Base-by-base conservation (phyloP, 495 filamentous ascomycete genomes). In the Monascus purpureus region DNA sequence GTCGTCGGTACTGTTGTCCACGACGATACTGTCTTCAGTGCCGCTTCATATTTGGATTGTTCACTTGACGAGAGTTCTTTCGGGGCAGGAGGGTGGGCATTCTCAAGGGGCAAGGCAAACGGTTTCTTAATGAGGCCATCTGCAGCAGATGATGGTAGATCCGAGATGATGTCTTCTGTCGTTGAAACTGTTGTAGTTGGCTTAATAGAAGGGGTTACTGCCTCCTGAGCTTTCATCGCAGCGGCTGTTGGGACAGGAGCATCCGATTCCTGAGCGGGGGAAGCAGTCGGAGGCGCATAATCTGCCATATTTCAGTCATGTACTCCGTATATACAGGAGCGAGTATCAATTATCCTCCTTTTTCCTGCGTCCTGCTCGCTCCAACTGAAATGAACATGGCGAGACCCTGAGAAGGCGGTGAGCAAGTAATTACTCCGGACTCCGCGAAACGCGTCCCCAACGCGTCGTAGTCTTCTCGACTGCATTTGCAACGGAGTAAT, bases 11-110 rank as follows among this genome's bases (percentile, higher is more conserved):
- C 50, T n/a, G 74, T 70, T 9, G 67, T 70, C 80, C 82, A 90
- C 29, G 57, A 58, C 39, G 71, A 74, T 11, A 72, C 82, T 14
- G 65, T 60, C 28, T 67, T 63, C 8, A 93, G 68, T 14, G 93
- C 63, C 36, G 67, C 58, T 25, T 80, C 70, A 59, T 93, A 95
- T 54, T 93, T 94, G 23, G 67, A 44, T 48, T 82, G 63, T 53
- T 96, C 82, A n/a, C 93, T 82, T 17, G 68, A 38, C 1, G 74
- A 82, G 27, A 93, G 70, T 19, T 59, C 35, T 0, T 68, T 44
- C 2, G 61, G 61, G 8, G 68, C 44, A 2, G 54, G 45, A 6
- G 78, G 74, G 15, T 67, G 70, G 40, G 65, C 62, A 8, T 47
- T 48, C 11, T 73, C 52, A 3, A 73, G 53, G 1, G 84, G 83